phyloP scores from a whole-genome alignment of 768 basidiomycete genomes.

The Phanerochaete sordida region DNA sequence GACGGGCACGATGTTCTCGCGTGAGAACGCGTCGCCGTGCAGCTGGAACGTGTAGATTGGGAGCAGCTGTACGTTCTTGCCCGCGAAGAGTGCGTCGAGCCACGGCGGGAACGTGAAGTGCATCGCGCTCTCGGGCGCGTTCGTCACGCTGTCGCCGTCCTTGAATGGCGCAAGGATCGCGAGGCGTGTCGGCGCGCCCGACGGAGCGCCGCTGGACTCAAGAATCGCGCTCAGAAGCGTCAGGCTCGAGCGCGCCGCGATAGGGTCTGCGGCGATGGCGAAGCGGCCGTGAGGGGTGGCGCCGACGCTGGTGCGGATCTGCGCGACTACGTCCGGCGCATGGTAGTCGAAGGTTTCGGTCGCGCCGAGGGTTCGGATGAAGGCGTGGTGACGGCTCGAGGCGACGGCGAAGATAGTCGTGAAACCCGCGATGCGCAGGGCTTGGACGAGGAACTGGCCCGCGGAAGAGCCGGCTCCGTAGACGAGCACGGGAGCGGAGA shows the following conservation, averaged over 20 bases:
- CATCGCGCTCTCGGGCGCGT: background rate
- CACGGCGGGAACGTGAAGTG: background rate
- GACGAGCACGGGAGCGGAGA: background rate
- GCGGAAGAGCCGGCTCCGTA: conserved; percentile 7
- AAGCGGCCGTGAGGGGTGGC: background rate
- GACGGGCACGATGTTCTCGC: background rate
- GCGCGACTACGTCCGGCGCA: background rate
- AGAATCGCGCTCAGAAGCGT: background rate
- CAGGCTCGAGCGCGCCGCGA: background rate
- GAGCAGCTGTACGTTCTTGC: background rate
- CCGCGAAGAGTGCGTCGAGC: background rate
- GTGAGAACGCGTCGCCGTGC: background rate
- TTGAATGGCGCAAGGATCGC: conserved; percentile 4
- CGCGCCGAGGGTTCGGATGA: conserved; percentile 6
- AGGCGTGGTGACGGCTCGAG: conserved; percentile 3
- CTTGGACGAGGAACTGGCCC: conserved; percentile 8
- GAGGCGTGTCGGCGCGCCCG: background rate
- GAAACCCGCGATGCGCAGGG: conserved; percentile 5
- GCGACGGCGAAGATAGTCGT: conserved; percentile 6
- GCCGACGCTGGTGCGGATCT: background rate
- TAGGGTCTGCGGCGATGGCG: background rate
- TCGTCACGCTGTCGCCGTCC: conserved; percentile 3
- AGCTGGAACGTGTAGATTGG: background rate
- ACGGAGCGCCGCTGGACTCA: background rate
- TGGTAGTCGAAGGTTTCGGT: conserved; percentile 4